Evolutionary conservation across 169 alveolate genomes (phyloP).

Genomic region (Sarcocystis neurona): DNA sequence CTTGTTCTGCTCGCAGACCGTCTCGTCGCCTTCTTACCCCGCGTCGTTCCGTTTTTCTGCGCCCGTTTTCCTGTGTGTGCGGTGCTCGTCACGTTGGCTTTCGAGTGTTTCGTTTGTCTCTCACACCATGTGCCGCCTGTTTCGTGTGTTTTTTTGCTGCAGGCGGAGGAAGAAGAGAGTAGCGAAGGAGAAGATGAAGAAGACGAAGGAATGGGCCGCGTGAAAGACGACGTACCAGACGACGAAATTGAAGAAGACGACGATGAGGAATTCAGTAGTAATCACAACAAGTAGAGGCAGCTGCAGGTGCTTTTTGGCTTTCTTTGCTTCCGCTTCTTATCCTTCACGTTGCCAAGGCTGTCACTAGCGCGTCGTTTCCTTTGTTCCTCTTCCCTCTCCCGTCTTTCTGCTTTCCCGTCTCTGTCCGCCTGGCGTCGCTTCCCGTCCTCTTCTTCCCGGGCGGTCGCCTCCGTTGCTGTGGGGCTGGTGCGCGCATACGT

Average conservation of each 20-base stretch:
- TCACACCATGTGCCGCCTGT: not conserved
- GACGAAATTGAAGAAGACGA: slow-evolving; percentile 54
- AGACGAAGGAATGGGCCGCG: slow-evolving; percentile 66
- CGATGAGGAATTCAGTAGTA: not conserved
- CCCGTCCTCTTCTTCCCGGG: too few relatives aligned
- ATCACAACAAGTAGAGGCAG: not conserved
- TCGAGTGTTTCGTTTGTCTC: not conserved
- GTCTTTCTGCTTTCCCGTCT: not conserved
- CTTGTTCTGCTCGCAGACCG: too few relatives aligned
- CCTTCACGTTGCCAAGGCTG: not conserved
- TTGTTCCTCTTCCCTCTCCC: not conserved
- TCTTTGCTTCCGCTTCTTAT: not conserved
- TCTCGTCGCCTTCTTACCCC: too few relatives aligned
- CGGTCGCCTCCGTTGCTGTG: too few relatives aligned
- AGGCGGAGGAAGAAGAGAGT: slow-evolving; percentile 47
- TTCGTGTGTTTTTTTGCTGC: not conserved
- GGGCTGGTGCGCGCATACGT: too few relatives aligned
- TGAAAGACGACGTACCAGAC: slow-evolving; percentile 48
- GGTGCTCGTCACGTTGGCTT: not conserved
- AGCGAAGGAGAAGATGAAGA: slow-evolving; percentile 37
- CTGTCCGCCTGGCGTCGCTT: not conserved
- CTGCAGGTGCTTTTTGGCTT: not conserved
- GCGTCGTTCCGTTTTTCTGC: too few relatives aligned
- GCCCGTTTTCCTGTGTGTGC: too few relatives aligned
- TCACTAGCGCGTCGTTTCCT: not conserved